A percentile compares a stretch with the other conserved stretches of the same genome.
phyloP scores from a whole-genome alignment of 2,329 filamentous ascomycete genomes.

The Claviceps spartinae region DNA sequence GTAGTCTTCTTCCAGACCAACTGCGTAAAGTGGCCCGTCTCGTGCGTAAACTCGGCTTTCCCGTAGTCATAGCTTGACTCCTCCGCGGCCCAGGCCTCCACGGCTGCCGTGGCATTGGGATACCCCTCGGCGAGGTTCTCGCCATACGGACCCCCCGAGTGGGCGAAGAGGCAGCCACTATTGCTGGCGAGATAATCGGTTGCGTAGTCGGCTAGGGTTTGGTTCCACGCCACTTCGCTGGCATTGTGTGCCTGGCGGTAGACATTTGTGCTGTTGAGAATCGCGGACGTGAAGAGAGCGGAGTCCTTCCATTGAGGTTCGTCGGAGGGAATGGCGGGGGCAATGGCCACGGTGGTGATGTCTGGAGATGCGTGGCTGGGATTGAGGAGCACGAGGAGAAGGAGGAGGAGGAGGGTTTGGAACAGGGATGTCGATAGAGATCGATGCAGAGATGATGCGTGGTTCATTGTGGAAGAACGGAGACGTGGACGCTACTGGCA shows the following conservation, averaged over 20 bases:
- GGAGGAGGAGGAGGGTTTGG: not conserved
- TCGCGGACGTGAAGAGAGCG: constrained; percentile 31
- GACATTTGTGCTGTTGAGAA: constrained; percentile 52
- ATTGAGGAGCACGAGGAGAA: not conserved
- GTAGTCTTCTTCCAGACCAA: constrained; percentile 17
- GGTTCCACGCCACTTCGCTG: constrained; percentile 47
- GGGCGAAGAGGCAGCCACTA: constrained; percentile 33
- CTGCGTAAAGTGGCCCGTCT: constrained; percentile 17
- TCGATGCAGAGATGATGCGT: not conserved
- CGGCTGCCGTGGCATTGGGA: not conserved
- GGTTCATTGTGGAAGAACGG: not conserved
- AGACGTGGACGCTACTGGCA: not conserved
- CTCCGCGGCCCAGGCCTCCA: constrained; percentile 9
- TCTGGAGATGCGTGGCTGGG: not conserved
- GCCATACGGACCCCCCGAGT: constrained; percentile 44
- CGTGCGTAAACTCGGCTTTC: not conserved
- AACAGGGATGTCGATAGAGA: not conserved
- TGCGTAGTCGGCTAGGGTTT: constrained; percentile 44
- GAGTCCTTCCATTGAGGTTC: constrained; percentile 2
- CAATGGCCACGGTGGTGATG: constrained; percentile 1
- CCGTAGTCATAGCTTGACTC: constrained; percentile 6
- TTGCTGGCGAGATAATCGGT: constrained; percentile 28
- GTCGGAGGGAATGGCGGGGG: constrained; percentile 1
- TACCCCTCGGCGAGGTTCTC: constrained; percentile 5
- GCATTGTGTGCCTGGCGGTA: constrained; percentile 53